Conservation (phyloP, 768 basidiomycete species). For the Leccinum olivaceopallidum region DNA sequence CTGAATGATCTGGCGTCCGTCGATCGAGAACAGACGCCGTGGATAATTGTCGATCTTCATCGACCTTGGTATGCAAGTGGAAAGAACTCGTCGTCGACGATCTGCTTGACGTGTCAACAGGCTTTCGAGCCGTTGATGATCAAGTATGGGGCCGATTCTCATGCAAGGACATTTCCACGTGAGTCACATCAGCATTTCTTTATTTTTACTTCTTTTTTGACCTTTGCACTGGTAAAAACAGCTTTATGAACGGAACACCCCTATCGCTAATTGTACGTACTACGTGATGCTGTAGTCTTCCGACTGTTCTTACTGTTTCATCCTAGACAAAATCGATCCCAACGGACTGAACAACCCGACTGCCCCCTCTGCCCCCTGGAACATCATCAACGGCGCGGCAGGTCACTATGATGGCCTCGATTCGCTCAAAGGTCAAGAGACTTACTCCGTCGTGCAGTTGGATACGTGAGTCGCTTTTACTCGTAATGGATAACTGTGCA, state of each 20-base stretch:
- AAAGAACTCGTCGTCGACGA: slow-evolving; percentile 5
- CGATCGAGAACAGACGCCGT: slow-evolving; percentile 27
- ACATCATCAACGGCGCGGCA: slow-evolving; percentile 29
- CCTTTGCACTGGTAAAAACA: not conserved
- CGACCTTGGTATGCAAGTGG: slow-evolving; percentile 27
- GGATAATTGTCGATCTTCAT: slow-evolving; percentile 30
- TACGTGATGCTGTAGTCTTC: not conserved
- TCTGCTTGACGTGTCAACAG: slow-evolving; percentile 23
- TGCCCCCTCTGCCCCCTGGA: slow-evolving; percentile 31
- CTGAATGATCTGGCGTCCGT: slow-evolving; percentile 28
- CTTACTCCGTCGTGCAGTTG: slow-evolving; percentile 10
- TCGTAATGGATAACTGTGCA: not conserved
- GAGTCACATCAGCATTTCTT: not conserved
- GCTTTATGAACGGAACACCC: slow-evolving; percentile 29
- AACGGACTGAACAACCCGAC: slow-evolving; percentile 26
- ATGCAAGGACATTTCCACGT: slow-evolving; percentile 32
- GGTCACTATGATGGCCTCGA: slow-evolving; percentile 32
- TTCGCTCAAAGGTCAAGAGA: not conserved
- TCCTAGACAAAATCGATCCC: slow-evolving; percentile 21
- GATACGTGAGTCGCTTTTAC: slow-evolving; percentile 10
- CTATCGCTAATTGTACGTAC: slow-evolving; percentile 27
- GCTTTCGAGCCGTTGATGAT: slow-evolving; percentile 33
- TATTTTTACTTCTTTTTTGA: not conserved
- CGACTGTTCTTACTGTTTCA: no score
- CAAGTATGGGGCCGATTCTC: slow-evolving; percentile 30